Evolutionary conservation across 2,329 filamentous ascomycete species (phyloP).

Genomic region (Remersonia thermophila): DNA sequence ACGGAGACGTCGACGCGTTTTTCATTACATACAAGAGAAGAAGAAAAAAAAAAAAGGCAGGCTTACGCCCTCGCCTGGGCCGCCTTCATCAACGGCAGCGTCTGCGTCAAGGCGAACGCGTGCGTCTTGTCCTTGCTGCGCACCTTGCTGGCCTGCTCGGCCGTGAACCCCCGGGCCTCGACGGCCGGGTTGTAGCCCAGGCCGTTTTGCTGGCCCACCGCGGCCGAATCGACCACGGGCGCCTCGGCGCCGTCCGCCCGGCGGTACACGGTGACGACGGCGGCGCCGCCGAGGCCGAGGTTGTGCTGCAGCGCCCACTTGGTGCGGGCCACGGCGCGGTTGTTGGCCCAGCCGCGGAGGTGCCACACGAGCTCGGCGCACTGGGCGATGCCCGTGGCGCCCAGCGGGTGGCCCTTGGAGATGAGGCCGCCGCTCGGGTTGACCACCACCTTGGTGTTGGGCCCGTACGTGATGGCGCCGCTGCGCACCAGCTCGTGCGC

Average conservation of each 20-base stretch:
- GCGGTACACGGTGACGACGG: constrained; percentile 80
- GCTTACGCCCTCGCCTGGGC: constrained; percentile 39
- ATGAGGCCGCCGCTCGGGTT: constrained; percentile 93
- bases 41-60: too few species aligned
- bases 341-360: constrained; percentile 89
- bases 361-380: constrained; percentile 95
- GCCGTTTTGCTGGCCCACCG: constrained; percentile 52
- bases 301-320: constrained; percentile 79
- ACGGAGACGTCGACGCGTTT: too few species aligned
- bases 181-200: constrained; percentile 89
- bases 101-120: constrained; percentile 70
- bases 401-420: constrained; percentile 89
- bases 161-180: constrained; percentile 78
- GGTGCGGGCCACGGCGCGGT: constrained; percentile 59
- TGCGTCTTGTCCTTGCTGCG: constrained; percentile 53
- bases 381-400: constrained; percentile 88
- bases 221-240: constrained; percentile 44
- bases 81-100: constrained; percentile 41
- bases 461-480: constrained; percentile 84
- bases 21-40: too few species aligned
- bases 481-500: constrained; percentile 81
- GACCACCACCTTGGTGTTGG: constrained; percentile 56
- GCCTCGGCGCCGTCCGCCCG: constrained; percentile 64
- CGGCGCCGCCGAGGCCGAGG: constrained; percentile 79
- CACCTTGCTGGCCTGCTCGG: constrained; percentile 56